Evolutionary conservation across 129 eudicot species (phyloP), one percentile per base, ranked within the genome.

Genomic region (Logfia minima): DNA sequence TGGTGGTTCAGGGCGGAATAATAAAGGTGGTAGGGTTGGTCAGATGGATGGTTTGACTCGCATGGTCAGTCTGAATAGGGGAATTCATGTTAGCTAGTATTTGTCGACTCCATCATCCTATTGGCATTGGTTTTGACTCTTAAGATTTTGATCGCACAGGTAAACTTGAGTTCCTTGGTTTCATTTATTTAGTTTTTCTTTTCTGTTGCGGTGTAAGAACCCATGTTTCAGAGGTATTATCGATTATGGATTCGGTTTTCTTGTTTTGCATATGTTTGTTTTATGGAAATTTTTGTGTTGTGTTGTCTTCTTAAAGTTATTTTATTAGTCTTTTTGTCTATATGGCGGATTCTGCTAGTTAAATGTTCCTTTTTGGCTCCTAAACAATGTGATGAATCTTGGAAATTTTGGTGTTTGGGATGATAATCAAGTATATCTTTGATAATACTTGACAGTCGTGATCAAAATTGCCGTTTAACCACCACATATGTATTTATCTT

Each of bases 1-100:
- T 26, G 68, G 37, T 23, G 85, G 81, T n/a, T 22, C 71, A 0
- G 75, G 80, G 32, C 70, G 75, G 52, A 71, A 41, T 31, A 59
- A 37, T 64, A 66, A 53, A 53, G 74, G 85, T 53, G 71, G 68
- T 51, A 78, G 84, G 77, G 92, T 87, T 18, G 34, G 85, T 63
- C 88, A 73, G 80, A 83, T 81, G 84, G 92, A 87, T 72, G 85
- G 84, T 53, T 83, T 86, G 4, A 81, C 82, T 24, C 78, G 91
- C 28, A 88, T 90, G 96, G 96, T 90, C 26, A 88, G 72, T 77
- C 88, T 90, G 67, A 84, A 85, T 74, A 80, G 93, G 39, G 90
- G 88, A 11, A 82, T 66, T 74, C 89, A 86, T n/a, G 74, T 52
- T 83, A 86, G 39, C 29, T 24, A 60, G 13, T 60, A 60, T 24